phyloP scores from a whole-genome alignment of 768 basidiomycete genomes.

The Mycena capillaripes region DNA sequence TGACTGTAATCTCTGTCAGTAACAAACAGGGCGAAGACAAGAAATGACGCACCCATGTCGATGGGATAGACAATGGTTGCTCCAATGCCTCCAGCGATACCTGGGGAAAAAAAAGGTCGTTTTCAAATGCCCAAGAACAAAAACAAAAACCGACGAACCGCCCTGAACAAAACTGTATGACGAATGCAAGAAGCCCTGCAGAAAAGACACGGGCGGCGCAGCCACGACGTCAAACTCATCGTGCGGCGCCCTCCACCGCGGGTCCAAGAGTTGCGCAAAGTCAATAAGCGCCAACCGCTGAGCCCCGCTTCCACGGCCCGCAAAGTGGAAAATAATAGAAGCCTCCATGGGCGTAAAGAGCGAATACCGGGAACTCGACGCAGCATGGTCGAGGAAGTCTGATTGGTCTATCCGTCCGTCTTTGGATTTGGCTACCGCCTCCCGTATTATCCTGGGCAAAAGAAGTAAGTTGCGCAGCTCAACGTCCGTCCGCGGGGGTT shows the following conservation, averaged over 20 bases:
- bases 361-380: slow-evolving; percentile 90
- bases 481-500: neutral
- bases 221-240: slow-evolving; percentile 59
- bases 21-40: neutral
- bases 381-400: slow-evolving; percentile 95
- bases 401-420: slow-evolving; percentile 96
- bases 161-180: slow-evolving; percentile 91
- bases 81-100: slow-evolving; percentile 93
- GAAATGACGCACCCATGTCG: slow-evolving; percentile 78
- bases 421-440: slow-evolving; percentile 90
- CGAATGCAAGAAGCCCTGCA: slow-evolving; percentile 75
- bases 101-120: slow-evolving; percentile 58
- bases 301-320: slow-evolving; percentile 79
- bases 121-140: neutral
- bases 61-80: slow-evolving; percentile 99
- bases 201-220: slow-evolving; percentile 54
- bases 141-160: slow-evolving; percentile 56
- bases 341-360: slow-evolving; percentile 99
- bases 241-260: slow-evolving; percentile 85
- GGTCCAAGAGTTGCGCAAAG: slow-evolving; percentile 94
- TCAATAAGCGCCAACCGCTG: slow-evolving; percentile 88
- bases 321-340: slow-evolving; percentile 98
- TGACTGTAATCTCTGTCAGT: slow-evolving; percentile 64
- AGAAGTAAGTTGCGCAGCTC: neutral
- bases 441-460: slow-evolving; percentile 80